Percentiles rank a stretch among this genome's conserved stretches.
Evolutionary conservation across 257 asterid genomes (phyloP).

Genomic region (Orobanche coerulescens): DNA sequence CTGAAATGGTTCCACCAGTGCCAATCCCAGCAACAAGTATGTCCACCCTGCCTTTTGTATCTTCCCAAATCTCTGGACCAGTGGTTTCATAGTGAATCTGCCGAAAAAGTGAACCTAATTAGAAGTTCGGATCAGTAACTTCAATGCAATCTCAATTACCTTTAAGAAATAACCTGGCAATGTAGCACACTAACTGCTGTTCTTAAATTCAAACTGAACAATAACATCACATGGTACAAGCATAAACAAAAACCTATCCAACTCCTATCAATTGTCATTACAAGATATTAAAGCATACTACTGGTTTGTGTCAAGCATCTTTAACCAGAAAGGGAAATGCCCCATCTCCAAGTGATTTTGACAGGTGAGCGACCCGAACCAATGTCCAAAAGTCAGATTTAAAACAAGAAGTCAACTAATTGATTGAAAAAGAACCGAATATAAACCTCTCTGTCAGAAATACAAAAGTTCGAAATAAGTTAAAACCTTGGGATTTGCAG

Average conservation of each 20-base stretch:
- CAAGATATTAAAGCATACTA: constrained; percentile 1
- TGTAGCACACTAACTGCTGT: background rate
- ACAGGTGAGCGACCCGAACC: background rate
- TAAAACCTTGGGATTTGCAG: constrained; percentile 94
- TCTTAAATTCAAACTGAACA: constrained; percentile 6
- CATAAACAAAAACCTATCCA: background rate
- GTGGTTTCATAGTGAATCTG: constrained; percentile 97
- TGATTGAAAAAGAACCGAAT: background rate
- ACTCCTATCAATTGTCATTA: background rate
- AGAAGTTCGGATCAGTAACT: constrained; percentile 11
- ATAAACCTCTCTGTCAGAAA: background rate
- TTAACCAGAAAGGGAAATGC: background rate
- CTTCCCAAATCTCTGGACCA: constrained; percentile 99
- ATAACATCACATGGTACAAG: constrained; percentile 16
- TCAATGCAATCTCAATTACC: background rate
- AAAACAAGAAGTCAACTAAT: background rate
- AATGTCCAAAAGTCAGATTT: background rate
- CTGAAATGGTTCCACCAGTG: constrained; percentile 94
- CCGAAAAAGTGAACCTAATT: background rate
- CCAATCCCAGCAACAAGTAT: constrained; percentile 97
- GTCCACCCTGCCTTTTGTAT: constrained; percentile 89
- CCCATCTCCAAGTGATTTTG: background rate
- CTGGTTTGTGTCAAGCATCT: background rate
- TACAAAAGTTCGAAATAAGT: constrained; percentile 1
- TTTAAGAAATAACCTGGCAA: background rate